Percentiles rank a stretch among this genome's conserved stretches.
These are phyloP conservation scores for Exidia glandulosa DNA, from an alignment of 768 basidiomycete genomes.

Conservation along the genomic window DNA sequence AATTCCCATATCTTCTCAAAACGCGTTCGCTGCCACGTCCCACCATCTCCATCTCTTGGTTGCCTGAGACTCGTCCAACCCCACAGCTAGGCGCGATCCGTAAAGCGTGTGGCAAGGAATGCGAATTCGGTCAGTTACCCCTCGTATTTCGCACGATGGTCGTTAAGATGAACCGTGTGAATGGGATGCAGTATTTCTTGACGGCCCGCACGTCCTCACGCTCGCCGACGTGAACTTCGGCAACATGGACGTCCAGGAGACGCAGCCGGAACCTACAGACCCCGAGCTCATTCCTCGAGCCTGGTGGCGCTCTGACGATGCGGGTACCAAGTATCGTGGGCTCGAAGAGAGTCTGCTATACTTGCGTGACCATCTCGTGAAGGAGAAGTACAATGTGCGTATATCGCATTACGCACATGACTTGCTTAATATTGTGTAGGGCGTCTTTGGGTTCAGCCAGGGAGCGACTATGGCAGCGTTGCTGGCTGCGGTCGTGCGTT, in stretches of 20 bases:
- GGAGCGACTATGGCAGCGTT: conserved; percentile 68
- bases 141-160: neutral
- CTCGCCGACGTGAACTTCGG: conserved; percentile 3
- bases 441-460: conserved; percentile 76
- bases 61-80: neutral
- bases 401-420: neutral
- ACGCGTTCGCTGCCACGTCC: conserved; percentile 37
- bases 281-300: conserved; percentile 47
- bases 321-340: conserved; percentile 40
- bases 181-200: neutral
- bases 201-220: conserved; percentile 2
- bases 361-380: conserved; percentile 46
- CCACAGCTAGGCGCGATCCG: conserved; percentile 58
- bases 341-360: conserved; percentile 44
- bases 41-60: neutral
- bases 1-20: conserved; percentile 62
- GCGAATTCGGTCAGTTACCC: conserved; percentile 43
- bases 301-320: conserved; percentile 58
- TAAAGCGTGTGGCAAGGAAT: conserved; percentile 51
- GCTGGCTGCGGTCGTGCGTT: conserved; percentile 54
- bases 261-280: conserved; percentile 24
- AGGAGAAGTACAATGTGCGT: conserved; percentile 57
- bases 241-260: neutral
- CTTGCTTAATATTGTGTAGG: conserved; percentile 29
- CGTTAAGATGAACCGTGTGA: neutral